These are phyloP conservation scores for Zygosaccharomyces sapae DNA, from an alignment of 1,139 yeast species.

Conservation along the genomic window DNA sequence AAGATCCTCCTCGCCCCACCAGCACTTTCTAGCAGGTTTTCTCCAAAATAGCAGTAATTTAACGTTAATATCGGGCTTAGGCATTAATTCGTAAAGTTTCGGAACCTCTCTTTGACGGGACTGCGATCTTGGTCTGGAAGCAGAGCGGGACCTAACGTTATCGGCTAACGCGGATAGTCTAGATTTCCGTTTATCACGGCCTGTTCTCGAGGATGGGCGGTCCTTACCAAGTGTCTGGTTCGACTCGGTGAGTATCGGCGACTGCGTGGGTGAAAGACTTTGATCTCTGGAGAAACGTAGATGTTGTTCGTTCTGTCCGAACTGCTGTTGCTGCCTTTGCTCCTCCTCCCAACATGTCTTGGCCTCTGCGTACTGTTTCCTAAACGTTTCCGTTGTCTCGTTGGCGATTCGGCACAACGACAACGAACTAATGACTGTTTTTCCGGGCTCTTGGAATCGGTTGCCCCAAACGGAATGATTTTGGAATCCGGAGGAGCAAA, in stretches of 20 bases:
- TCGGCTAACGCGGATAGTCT: constrained; percentile 47
- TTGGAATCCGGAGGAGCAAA: constrained; percentile 82
- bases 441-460: constrained; percentile 77
- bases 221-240: background rate
- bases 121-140: constrained; percentile 46
- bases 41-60: constrained; percentile 91
- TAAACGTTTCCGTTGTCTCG: constrained; percentile 35
- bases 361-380: constrained; percentile 27
- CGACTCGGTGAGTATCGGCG: constrained; percentile 10
- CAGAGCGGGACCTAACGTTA: constrained; percentile 42
- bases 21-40: constrained; percentile 97
- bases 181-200: constrained; percentile 40
- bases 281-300: constrained; percentile 21
- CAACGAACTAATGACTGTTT: constrained; percentile 80
- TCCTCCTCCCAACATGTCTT: constrained; percentile 28
- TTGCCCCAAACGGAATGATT: constrained; percentile 78
- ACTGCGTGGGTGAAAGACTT: constrained; percentile 42
- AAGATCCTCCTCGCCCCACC: constrained; percentile 85
- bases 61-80: constrained; percentile 40
- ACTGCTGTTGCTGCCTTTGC: constrained; percentile 1
- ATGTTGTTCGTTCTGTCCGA: constrained; percentile 8
- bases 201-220: constrained; percentile 4
- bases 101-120: constrained; percentile 40
- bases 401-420: constrained; percentile 67
- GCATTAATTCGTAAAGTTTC: constrained; percentile 35